phyloP scores from a whole-genome alignment of 2,329 filamentous ascomycete species.

The Paradendryphiella salina region DNA sequence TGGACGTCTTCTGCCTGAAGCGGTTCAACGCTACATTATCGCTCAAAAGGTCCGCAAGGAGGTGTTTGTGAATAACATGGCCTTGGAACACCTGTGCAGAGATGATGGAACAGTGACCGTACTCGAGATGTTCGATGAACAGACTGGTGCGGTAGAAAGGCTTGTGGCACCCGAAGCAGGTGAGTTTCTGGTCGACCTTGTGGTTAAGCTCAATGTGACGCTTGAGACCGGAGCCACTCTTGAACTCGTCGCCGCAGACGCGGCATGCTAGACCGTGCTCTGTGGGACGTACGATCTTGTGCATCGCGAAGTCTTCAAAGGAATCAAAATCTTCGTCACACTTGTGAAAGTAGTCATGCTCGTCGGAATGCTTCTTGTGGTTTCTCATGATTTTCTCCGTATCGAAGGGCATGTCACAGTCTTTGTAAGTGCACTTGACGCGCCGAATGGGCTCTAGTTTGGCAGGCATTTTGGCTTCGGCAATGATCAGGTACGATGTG shows the following conservation, averaged over 20 bases:
- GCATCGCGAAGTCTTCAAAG: constrained; percentile 52
- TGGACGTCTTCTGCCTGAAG: constrained; percentile 38
- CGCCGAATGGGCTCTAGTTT: constrained; percentile 25
- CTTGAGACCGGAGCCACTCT: constrained; percentile 56
- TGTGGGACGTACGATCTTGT: constrained; percentile 49
- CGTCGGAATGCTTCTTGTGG: constrained; percentile 54
- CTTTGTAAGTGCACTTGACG: constrained; percentile 51
- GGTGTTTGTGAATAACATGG: constrained; percentile 56
- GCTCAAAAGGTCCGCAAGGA: constrained; percentile 46
- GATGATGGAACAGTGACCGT: constrained; percentile 54
- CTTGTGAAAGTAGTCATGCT: constrained; percentile 53
- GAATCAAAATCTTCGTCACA: constrained; percentile 53
- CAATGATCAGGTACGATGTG: too few relatives aligned
- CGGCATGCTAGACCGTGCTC: constrained; percentile 58
- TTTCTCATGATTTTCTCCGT: constrained; percentile 52
- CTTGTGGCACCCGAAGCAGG: constrained; percentile 57
- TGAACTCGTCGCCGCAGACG: constrained; percentile 61
- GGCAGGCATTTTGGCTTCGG: constrained; percentile 28
- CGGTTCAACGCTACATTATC: constrained; percentile 20
- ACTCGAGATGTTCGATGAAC: constrained; percentile 60
- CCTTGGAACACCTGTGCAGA: constrained; percentile 49
- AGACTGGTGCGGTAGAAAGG: constrained; percentile 54
- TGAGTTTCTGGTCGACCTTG: constrained; percentile 54
- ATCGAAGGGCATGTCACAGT: constrained; percentile 54
- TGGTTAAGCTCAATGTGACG: constrained; percentile 57